Base-by-base conservation (phyloP, 2,329 filamentous ascomycete species). In the Fusarium sp. region DNA sequence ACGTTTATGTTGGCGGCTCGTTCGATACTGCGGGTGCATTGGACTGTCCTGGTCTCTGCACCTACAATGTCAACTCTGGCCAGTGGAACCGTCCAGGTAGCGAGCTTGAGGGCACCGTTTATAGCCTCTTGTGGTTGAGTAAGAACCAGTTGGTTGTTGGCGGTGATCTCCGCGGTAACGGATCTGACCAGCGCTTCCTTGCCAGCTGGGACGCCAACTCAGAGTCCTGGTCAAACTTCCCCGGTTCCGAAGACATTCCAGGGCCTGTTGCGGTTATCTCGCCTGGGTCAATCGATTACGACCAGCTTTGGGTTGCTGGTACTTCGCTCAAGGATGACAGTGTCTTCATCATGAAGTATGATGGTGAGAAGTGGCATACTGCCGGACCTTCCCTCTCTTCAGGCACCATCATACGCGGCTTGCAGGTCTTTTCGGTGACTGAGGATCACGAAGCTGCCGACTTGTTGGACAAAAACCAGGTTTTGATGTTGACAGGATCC, bases 1-100 rank as follows among this genome's bases (percentile, higher is more conserved):
- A 96, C 57, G 87, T 99, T 18, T 99, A 93, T 79, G 93, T 99
- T 38, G 96, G 93, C 42, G 96, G 96, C 38, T 90, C 89, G 15
- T 99, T 98, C 79, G 86, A 90, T n/a, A 90, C 89, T 38, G 96
- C 95, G 24, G 96, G 96, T 35, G 92, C 92, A 9, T 88, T 98
- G 36, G 91, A 90, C 47, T 99, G 96, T 80, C 91, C 92, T 7
- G 91, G 90, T 52, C 89, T 99, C 31, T 99, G 96, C 83, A 86
- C 92, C 67, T 97, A 93, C 83, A 91, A 93, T 79, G 90, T 91
- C 5, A 85, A 89, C 13, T 87, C 87, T 9, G 88, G 87, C 20
- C 92, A 95, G 78, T 99, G 96, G 96, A 92, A 88, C 77, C 90
- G 92, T 42, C 93, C 95, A 20, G 95, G 94, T 14, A 89, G 88